A percentile compares a stretch with the other conserved stretches of the same genome.
Conservation (phyloP, 306 rosid species). For the Hylodesmum podocarpum region DNA sequence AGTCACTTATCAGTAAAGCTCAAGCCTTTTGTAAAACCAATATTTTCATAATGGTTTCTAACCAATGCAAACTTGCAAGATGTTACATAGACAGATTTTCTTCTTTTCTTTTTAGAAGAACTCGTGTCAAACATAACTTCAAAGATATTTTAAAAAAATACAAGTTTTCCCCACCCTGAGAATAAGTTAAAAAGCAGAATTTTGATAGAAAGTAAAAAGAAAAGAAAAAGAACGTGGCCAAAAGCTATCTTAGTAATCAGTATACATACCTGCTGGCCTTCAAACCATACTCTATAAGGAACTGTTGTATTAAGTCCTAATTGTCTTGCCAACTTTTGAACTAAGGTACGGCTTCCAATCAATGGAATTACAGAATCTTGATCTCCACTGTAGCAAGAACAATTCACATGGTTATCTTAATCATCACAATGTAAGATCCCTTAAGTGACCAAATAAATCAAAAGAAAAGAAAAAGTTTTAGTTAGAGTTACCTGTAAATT, state of each 20-base stretch:
- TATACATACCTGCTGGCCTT: constrained; percentile 68
- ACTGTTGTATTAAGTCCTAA: constrained; percentile 67
- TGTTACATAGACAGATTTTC: not conserved
- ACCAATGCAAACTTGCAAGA: constrained; percentile 7
- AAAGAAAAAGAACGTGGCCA: not conserved
- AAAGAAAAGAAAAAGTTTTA: not conserved
- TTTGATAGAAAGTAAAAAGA: not conserved
- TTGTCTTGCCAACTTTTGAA: constrained; percentile 66
- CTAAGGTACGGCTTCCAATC: constrained; percentile 86
- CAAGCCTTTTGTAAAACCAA: constrained; percentile 5
- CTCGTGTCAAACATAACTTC: not conserved
- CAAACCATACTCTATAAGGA: constrained; percentile 95
- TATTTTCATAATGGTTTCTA: not conserved
- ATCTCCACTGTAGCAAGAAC: constrained; percentile 67
- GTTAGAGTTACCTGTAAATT: constrained; percentile 73
- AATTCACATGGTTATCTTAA: constrained; percentile 11
- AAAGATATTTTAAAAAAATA: not conserved
- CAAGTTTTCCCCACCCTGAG: no score
- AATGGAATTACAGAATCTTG: constrained; percentile 97
- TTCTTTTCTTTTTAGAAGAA: not conserved
- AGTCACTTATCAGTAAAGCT: not conserved
- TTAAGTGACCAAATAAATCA: constrained; percentile 10
- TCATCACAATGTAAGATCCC: not conserved
- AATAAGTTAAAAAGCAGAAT: not conserved
- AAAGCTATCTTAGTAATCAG: not conserved